Evolutionary conservation across 1,139 yeast genomes (phyloP).

Genomic region (Hyphopichia khmerensis): DNA sequence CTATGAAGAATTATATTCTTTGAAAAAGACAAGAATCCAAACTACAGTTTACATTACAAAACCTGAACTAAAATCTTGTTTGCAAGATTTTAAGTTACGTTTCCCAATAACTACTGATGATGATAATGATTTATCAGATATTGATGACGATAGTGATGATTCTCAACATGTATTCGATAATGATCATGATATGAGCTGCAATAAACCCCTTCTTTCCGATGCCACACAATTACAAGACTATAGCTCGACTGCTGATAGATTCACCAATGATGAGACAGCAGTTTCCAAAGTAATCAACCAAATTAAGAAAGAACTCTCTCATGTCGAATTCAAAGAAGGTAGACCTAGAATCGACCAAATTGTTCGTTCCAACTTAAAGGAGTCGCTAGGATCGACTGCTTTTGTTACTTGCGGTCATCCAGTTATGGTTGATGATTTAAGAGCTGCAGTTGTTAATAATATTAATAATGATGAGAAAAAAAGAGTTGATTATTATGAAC

Average conservation of each 20-base stretch:
- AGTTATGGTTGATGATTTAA: slow-evolving; percentile 49
- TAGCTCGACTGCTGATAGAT: not conserved
- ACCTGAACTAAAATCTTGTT: slow-evolving; percentile 20
- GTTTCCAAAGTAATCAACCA: slow-evolving; percentile 7
- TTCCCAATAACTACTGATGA: not conserved
- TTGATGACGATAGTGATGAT: not conserved
- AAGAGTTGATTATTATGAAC: slow-evolving; percentile 50
- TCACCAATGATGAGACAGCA: not conserved
- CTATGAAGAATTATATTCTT: slow-evolving; percentile 41
- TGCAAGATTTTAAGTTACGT: slow-evolving; percentile 18
- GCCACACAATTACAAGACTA: slow-evolving; percentile 3
- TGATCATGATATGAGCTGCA: not conserved
- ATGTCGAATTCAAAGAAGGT: slow-evolving; percentile 43
- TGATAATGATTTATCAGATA: not conserved
- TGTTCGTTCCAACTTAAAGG: slow-evolving; percentile 34
- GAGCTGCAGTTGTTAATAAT: slow-evolving; percentile 28
- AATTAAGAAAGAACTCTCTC: slow-evolving; percentile 19
- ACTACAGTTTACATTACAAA: slow-evolving; percentile 45
- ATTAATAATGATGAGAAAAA: slow-evolving; percentile 25
- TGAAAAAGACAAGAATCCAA: slow-evolving; percentile 30
- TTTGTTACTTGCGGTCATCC: slow-evolving; percentile 52
- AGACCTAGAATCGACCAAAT: slow-evolving; percentile 41
- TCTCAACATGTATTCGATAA: not conserved
- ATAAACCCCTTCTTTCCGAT: slow-evolving; percentile 1
- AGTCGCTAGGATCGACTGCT: slow-evolving; percentile 41